phyloP scores from a whole-genome alignment of 169 alveolate species.

The Cryptosporidium bovis region DNA sequence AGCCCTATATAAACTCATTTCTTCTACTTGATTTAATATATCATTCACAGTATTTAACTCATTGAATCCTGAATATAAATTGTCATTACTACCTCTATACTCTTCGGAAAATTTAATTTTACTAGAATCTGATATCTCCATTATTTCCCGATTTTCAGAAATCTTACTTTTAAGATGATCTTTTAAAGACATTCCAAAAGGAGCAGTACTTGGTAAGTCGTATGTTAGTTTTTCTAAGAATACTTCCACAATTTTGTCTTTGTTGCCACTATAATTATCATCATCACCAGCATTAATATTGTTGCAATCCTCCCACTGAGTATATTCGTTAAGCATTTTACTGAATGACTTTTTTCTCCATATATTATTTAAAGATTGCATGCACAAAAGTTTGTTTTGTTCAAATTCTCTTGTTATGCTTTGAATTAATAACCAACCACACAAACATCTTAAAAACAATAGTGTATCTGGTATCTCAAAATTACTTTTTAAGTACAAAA shows the following conservation, averaged over 20 bases:
- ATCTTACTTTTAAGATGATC: slow-evolving; percentile 71
- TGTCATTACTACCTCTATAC: too few relatives aligned
- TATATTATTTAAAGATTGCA: slow-evolving; percentile 83
- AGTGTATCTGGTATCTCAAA: slow-evolving; percentile 68
- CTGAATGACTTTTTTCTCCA: slow-evolving; percentile 83
- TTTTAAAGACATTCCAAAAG: slow-evolving; percentile 69
- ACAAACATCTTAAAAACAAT: slow-evolving; percentile 78
- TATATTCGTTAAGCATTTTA: slow-evolving; percentile 82
- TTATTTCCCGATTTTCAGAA: slow-evolving; percentile 62
- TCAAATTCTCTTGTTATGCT: slow-evolving; percentile 82
- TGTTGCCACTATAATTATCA: background rate
- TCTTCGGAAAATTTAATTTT: background rate
- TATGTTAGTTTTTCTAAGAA: slow-evolving; percentile 79
- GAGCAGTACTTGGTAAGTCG: slow-evolving; percentile 74
- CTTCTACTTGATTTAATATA: slow-evolving; percentile 43
- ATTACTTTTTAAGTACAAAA: slow-evolving; percentile 61
- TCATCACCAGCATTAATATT: background rate
- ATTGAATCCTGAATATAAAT: too few relatives aligned
- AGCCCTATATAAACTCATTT: slow-evolving; percentile 23
- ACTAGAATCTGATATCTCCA: background rate
- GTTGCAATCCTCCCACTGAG: slow-evolving; percentile 77
- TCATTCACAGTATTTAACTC: background rate
- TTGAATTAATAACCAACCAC: slow-evolving; percentile 81
- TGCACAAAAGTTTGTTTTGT: slow-evolving; percentile 81
- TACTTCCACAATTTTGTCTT: slow-evolving; percentile 77